These are phyloP conservation scores for Asterophora parasitica DNA, from an alignment of 768 basidiomycete species.

Conservation along the genomic window DNA sequence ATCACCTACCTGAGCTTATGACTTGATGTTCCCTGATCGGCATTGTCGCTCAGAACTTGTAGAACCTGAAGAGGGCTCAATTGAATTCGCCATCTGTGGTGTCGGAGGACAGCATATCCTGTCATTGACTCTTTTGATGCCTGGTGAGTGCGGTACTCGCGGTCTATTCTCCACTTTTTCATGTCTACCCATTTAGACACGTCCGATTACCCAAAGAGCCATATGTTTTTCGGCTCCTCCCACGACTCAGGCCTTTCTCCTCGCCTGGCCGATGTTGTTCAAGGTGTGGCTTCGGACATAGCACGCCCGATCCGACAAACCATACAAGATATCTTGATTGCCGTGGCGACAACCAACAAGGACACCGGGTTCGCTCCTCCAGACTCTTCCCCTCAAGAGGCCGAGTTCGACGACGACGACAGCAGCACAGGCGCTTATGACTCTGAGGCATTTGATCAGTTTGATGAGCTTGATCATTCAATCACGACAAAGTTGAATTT, in stretches of 20 bases:
- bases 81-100: constrained; percentile 45
- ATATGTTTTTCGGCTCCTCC: constrained; percentile 53
- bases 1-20: not conserved
- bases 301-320: constrained; percentile 42
- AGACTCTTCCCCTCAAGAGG: constrained; percentile 13
- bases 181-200: constrained; percentile 37
- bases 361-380: not conserved
- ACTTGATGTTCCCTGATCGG: not conserved
- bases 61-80: constrained; percentile 53
- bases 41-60: constrained; percentile 31
- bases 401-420: constrained; percentile 31
- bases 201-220: constrained; percentile 59
- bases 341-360: constrained; percentile 18
- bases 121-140: constrained; percentile 40
- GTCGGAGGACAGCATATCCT: constrained; percentile 29
- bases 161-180: not conserved
- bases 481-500: constrained; percentile 19
- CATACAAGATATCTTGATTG: constrained; percentile 38
- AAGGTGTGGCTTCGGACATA: constrained; percentile 36
- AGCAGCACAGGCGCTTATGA: constrained; percentile 35
- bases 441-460: constrained; percentile 31
- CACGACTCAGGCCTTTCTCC: constrained; percentile 39
- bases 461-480: constrained; percentile 15
- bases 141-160: constrained; percentile 32
- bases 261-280: constrained; percentile 37